Percentiles rank a stretch among this genome's conserved stretches.
Conservation (phyloP, 345 rosid genomes). For the Eucalyptus rudis region DNA sequence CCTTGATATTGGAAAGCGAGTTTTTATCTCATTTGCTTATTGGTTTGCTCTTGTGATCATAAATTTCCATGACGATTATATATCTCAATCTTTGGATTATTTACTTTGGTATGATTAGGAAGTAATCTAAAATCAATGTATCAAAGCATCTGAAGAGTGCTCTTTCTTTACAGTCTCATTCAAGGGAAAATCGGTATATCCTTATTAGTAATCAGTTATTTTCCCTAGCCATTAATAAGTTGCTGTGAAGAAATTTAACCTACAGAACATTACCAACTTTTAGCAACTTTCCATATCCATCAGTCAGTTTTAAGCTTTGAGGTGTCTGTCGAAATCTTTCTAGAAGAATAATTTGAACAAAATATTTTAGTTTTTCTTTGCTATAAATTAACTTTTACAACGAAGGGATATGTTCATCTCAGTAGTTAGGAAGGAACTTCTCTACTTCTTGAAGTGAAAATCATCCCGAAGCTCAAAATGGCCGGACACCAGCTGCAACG, state of each 20-base stretch:
- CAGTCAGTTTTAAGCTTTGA: background rate
- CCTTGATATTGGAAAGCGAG: background rate
- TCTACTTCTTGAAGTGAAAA: background rate
- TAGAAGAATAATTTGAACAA: background rate
- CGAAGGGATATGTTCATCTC: background rate
- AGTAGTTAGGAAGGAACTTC: background rate
- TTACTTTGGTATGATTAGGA: background rate
- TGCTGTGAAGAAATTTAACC: background rate
- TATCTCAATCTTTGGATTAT: background rate
- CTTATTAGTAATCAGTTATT: background rate
- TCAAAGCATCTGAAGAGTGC: background rate
- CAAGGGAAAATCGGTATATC: background rate
- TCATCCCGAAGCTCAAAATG: background rate
- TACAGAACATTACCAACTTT: background rate
- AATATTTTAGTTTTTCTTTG: background rate
- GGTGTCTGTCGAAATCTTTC: background rate
- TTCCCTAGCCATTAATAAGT: background rate
- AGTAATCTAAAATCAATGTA: background rate
- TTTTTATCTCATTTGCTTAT: background rate
- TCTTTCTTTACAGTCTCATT: background rate
- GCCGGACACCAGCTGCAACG: background rate
- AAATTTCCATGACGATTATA: background rate
- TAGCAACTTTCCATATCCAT: background rate
- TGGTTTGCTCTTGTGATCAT: background rate
- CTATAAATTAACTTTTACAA: background rate